Conservation (phyloP, 345 rosid species). For the Physaria fendleri region DNA sequence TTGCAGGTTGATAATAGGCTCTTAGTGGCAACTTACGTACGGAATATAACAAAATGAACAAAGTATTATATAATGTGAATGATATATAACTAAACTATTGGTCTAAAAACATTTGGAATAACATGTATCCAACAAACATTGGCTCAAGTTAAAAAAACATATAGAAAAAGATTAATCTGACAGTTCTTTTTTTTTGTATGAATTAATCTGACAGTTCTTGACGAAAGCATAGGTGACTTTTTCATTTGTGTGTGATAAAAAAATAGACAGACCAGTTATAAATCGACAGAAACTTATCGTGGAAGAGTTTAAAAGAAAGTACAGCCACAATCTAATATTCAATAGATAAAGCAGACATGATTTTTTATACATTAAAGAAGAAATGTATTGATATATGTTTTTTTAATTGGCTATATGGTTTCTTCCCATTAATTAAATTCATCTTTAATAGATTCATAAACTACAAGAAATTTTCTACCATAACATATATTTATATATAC, state of each 20-base stretch:
- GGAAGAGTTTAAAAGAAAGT: no score
- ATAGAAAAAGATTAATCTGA: not conserved
- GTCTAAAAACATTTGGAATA: conserved; percentile 11
- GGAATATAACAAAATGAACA: no score
- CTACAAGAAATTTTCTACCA: not conserved
- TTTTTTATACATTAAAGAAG: conserved; percentile 6
- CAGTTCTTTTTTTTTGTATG: no score
- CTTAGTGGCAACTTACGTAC: no score
- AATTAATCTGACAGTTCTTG: not conserved
- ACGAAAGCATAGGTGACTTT: conserved; percentile 2
- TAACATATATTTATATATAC: no score
- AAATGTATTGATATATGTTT: not conserved
- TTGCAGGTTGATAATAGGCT: no score
- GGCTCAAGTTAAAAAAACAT: not conserved
- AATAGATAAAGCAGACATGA: conserved; percentile 30
- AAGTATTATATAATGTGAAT: no score
- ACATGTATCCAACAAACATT: no score
- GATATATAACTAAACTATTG: conserved; percentile 1
- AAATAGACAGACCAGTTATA: conserved; percentile 10
- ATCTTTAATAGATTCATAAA: not conserved
- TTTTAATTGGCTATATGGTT: not conserved
- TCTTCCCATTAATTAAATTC: conserved; percentile 5
- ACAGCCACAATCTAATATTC: no score
- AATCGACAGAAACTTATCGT: conserved; percentile 24
- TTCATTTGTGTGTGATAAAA: not conserved